Percentiles rank a stretch among this genome's conserved stretches.
phyloP scores from a whole-genome alignment of 2,329 filamentous ascomycete species.

The Penicillium sp. region DNA sequence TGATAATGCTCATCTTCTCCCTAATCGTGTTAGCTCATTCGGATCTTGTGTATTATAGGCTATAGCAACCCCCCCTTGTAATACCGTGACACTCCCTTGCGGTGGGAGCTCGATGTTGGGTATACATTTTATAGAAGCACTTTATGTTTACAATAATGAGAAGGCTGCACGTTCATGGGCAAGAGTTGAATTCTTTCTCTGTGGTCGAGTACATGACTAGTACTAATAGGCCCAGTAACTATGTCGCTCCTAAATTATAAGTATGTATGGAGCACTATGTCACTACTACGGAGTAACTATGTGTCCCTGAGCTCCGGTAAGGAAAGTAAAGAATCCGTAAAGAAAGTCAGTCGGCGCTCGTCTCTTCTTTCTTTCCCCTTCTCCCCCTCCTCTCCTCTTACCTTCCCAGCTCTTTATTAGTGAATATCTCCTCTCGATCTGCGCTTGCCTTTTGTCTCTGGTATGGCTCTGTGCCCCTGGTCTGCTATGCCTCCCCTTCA shows the following conservation, averaged over 20 bases:
- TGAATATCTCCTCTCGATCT: constrained; percentile 6
- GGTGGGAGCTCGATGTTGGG: constrained; percentile 2
- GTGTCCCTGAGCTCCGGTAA: constrained; percentile 2
- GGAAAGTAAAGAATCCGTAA: constrained; percentile 6
- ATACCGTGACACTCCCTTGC: constrained; percentile 23
- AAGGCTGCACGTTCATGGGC: neutral
- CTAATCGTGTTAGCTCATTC: neutral
- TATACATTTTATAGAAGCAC: neutral
- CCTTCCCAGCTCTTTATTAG: constrained; percentile 1
- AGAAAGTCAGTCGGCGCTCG: constrained; percentile 20
- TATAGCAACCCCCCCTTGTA: constrained; percentile 18
- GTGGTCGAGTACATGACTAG: neutral
- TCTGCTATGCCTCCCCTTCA: neutral
- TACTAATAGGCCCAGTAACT: neutral
- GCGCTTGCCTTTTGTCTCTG: constrained; percentile 9
- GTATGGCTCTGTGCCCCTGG: constrained; percentile 6
- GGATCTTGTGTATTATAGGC: neutral
- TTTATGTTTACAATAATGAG: constrained; percentile 21
- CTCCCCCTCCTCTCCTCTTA: constrained; percentile 16
- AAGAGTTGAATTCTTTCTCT: neutral
- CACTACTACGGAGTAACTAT: neutral
- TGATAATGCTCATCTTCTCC: constrained; percentile 7
- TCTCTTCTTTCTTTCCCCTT: constrained; percentile 14
- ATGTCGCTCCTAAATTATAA: neutral
- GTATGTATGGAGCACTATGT: neutral